A percentile compares a stretch with the other conserved stretches of the same genome.
Evolutionary conservation across 2,329 filamentous ascomycete genomes (phyloP).

Genomic region (Zasmidium cellare): DNA sequence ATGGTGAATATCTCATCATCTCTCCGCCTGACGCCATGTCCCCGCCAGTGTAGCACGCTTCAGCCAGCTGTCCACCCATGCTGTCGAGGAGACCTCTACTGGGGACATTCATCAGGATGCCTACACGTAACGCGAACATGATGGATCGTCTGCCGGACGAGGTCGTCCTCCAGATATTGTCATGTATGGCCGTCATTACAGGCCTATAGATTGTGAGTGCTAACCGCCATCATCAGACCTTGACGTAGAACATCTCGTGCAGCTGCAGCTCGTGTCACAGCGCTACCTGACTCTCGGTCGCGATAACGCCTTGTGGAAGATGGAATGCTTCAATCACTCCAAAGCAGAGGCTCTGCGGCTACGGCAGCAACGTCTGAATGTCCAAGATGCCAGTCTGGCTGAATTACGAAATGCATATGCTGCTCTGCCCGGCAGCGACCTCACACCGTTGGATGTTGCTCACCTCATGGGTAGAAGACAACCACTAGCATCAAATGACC

Average conservation of each 20-base stretch:
- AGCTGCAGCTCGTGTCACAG: conserved; percentile 68
- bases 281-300: conserved; percentile 67
- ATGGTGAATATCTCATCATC: neutral
- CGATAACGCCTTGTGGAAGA: conserved; percentile 75
- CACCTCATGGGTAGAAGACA: conserved; percentile 21
- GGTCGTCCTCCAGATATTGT: conserved; percentile 45
- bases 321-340: conserved; percentile 71
- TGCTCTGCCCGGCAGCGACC: conserved; percentile 26
- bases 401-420: conserved; percentile 44
- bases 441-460: conserved; percentile 25
- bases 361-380: conserved; percentile 43
- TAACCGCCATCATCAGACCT: conserved; percentile 55
- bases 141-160: conserved; percentile 40
- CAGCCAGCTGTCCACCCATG: conserved; percentile 7
- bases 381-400: conserved; percentile 45
- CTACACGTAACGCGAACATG: neutral
- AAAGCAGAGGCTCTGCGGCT: conserved; percentile 63
- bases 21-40: conserved; percentile 1
- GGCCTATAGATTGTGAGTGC: conserved; percentile 1
- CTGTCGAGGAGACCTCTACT: conserved; percentile 8
- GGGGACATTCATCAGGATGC: conserved; percentile 6
- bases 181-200: conserved; percentile 35
- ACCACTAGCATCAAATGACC: conserved; percentile 16
- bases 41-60: conserved; percentile 1
- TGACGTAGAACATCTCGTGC: conserved; percentile 63